phyloP scores from a whole-genome alignment of 2,329 filamentous ascomycete species.

The Didymella keratinophila region DNA sequence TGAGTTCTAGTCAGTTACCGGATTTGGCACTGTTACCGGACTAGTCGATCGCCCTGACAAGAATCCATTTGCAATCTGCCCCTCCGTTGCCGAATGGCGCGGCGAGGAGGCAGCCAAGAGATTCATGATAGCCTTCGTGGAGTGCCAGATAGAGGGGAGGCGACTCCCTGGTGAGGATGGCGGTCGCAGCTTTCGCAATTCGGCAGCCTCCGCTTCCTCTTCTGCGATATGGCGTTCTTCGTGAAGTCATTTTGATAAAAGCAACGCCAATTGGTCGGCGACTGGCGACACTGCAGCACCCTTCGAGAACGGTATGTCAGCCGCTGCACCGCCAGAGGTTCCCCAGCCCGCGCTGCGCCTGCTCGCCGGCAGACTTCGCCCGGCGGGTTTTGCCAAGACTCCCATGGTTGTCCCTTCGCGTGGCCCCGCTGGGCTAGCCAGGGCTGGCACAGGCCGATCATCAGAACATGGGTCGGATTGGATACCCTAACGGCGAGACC shows the following conservation, averaged over 20 bases:
- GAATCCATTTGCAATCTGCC: slow-evolving; percentile 34
- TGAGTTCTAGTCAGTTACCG: slow-evolving; percentile 22
- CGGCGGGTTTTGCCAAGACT: slow-evolving; percentile 4
- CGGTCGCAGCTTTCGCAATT: slow-evolving; percentile 13
- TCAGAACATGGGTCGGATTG: slow-evolving; percentile 28
- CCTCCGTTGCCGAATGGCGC: slow-evolving; percentile 10
- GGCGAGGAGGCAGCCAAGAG: slow-evolving; percentile 14
- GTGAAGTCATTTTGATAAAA: slow-evolving; percentile 17
- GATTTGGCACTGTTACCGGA: slow-evolving; percentile 11
- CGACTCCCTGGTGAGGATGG: slow-evolving; percentile 22
- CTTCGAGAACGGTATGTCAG: slow-evolving; percentile 7
- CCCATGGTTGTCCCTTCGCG: slow-evolving; percentile 14
- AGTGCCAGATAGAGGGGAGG: slow-evolving; percentile 22
- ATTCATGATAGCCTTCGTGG: slow-evolving; percentile 15
- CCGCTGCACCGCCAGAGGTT: slow-evolving; percentile 11
- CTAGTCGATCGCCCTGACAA: slow-evolving; percentile 26
- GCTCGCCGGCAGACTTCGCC: slow-evolving; percentile 9
- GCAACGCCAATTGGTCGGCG: slow-evolving; percentile 18
- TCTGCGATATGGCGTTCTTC: slow-evolving; percentile 11
- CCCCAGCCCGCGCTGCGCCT: slow-evolving; percentile 14
- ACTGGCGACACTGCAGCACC: slow-evolving; percentile 18
- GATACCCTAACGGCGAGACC: slow-evolving; percentile 33
- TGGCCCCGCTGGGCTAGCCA: slow-evolving; percentile 20
- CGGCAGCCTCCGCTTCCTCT: slow-evolving; percentile 22
- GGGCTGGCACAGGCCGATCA: slow-evolving; percentile 15